Conservation (phyloP, 192 early-diverging fungal genomes). For the Backusella mclennaniae region DNA sequence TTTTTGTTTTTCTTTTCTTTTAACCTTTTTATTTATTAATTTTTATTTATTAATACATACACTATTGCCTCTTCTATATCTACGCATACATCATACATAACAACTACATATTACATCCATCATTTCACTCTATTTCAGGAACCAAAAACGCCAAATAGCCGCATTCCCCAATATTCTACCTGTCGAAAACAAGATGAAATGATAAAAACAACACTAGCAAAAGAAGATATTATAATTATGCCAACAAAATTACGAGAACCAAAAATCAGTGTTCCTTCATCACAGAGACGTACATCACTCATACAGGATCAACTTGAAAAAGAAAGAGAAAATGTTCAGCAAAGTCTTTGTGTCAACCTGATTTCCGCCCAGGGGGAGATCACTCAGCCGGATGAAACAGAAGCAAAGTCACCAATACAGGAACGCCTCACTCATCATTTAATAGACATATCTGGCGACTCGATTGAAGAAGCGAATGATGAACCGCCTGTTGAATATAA, state of each 20-base stretch:
- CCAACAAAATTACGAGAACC: neutral
- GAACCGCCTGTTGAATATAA: neutral
- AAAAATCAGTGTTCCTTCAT: neutral
- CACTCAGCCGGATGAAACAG: slow-evolving; percentile 9
- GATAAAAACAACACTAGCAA: neutral
- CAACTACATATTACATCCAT: neutral
- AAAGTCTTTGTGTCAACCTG: neutral
- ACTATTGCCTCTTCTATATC: neutral
- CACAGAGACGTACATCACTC: slow-evolving; percentile 6
- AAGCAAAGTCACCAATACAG: slow-evolving; percentile 3
- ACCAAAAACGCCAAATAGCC: neutral
- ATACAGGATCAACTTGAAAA: slow-evolving; percentile 18
- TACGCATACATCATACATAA: neutral
- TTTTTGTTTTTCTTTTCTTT: neutral
- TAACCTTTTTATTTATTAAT: neutral
- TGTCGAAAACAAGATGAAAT: slow-evolving; percentile 7
- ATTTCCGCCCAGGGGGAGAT: slow-evolving; percentile 13
- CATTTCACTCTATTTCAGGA: neutral
- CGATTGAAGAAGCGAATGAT: neutral
- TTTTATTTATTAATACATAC: neutral
- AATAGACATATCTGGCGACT: neutral
- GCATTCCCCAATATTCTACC: neutral
- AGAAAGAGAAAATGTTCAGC: slow-evolving; percentile 7
- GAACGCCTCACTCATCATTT: neutral
- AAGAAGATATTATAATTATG: neutral